Conservation (phyloP, 768 basidiomycete genomes). For the Auricularia sp. region DNA sequence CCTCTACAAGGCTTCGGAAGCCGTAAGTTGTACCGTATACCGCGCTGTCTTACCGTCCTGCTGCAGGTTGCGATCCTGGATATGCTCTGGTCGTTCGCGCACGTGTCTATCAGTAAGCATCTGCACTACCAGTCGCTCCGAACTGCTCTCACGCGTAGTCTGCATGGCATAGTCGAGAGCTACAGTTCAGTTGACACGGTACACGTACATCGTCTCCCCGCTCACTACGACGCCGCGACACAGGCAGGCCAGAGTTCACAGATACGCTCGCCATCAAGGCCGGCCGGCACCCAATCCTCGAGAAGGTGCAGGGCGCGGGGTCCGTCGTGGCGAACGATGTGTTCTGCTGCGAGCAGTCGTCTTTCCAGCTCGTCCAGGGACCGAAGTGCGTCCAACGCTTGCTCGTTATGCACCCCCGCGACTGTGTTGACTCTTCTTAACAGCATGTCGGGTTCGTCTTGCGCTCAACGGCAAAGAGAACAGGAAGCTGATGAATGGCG, state of each 20-base stretch:
- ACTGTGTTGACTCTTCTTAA: neutral
- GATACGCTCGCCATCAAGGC: conserved; percentile 82
- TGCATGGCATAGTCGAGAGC: conserved; percentile 29
- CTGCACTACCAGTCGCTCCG: too few species aligned
- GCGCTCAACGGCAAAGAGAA: too few species aligned
- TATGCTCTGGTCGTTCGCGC: conserved; percentile 83
- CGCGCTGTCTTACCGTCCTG: neutral
- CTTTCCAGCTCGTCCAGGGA: conserved; percentile 87
- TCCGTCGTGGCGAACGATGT: conserved; percentile 82
- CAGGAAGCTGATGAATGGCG: neutral
- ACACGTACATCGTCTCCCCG: neutral
- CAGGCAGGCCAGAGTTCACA: conserved; percentile 56
- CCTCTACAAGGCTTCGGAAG: conserved; percentile 86
- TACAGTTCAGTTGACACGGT: conserved; percentile 28
- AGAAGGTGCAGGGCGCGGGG: conserved; percentile 56
- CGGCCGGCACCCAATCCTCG: conserved; percentile 81
- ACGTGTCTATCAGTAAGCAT: conserved; percentile 63
- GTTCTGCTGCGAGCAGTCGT: conserved; percentile 73
- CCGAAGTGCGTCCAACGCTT: conserved; percentile 51
- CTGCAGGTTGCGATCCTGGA: conserved; percentile 75
- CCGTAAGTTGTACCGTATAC: conserved; percentile 33
- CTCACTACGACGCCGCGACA: conserved; percentile 48
- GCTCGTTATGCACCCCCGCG: too few species aligned
- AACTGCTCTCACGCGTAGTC: too few species aligned
- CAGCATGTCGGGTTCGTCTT: conserved; percentile 50